phyloP scores from a whole-genome alignment of 495 filamentous ascomycete species.

The Talaromyces ruber region DNA sequence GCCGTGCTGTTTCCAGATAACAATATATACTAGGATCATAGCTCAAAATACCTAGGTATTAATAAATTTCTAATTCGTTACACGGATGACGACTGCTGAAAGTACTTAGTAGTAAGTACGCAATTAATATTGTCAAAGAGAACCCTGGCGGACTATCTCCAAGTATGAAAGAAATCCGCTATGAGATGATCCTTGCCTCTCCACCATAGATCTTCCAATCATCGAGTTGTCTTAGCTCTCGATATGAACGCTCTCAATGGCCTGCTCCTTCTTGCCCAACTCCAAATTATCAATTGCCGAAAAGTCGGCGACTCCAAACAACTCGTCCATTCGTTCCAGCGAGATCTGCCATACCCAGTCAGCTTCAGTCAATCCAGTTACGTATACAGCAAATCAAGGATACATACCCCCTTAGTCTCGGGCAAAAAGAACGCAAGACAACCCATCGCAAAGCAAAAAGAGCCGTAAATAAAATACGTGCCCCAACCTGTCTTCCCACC shows the following conservation, averaged over 20 bases:
- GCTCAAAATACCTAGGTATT: too few species aligned
- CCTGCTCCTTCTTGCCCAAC: background rate
- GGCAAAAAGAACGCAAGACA: conserved; percentile 66
- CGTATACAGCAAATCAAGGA: background rate
- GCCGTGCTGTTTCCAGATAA: too few species aligned
- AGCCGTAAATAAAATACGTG: conserved; percentile 32
- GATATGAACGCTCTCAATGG: background rate
- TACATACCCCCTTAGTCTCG: conserved; percentile 56
- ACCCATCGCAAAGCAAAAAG: conserved; percentile 59
- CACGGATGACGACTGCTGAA: too few species aligned
- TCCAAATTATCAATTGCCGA: background rate
- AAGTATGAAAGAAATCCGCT: too few species aligned
- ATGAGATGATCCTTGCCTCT: too few species aligned
- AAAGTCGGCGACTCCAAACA: conserved; percentile 34
- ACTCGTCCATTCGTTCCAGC: conserved; percentile 40
- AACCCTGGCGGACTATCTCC: too few species aligned
- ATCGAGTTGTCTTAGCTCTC: background rate
- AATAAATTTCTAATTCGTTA: too few species aligned
- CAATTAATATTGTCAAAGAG: too few species aligned
- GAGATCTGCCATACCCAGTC: conserved; percentile 5
- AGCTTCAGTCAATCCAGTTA: background rate
- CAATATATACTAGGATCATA: too few species aligned
- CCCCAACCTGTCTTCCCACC: conserved; percentile 28
- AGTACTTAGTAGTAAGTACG: too few species aligned
- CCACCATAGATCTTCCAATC: too few species aligned